Base-by-base conservation (phyloP, 2,329 filamentous ascomycete species). In the Aspergillus fijiensis region DNA sequence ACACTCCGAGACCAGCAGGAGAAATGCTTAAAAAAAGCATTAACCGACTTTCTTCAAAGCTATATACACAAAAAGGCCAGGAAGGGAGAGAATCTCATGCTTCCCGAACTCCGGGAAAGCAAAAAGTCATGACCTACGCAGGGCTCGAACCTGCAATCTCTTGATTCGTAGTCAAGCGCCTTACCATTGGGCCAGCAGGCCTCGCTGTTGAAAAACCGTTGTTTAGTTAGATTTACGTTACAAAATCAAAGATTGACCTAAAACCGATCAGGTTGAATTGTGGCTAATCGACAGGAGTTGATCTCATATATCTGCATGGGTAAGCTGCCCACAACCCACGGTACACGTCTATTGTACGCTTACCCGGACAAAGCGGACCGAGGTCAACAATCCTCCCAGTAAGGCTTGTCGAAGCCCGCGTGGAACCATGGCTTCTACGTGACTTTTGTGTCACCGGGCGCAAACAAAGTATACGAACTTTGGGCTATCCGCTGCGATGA, bases 131-230 rank as follows among this genome's bases (percentile, higher is more conserved):
- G 72, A 73, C 71, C 72, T 67, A 73, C 72, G 71, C 70, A 73
- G 72, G 72, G 66, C 59, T 78, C 77, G 77, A 79, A 80, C 78
- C 77, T 77, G 74, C 76, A 80, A 79, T 79, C 77, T 80, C 76
- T 78, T 79, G 78, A 80, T 61, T 58, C 64, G 64, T 66, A 66
- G 64, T 64, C 64, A 66, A 64, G 60, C 64, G 64, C 64, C 62
- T 65, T 65, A 56, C 64, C 64, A 65, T 65, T 65, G 64, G 64
- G 64, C 64, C 64, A 65, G 64, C 62, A 53, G 62, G 62, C 62
- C 62, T 50, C 11, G n/a, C 12, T 47, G 39, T n/a, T 45, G 39
- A 1, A n/a, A 5, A 35, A 45, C 2, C 19, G 5, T 12, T 35
- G n/a, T 3, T 19, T 45, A 9, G n/a, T 45, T 45, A 19, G 1